Evolutionary conservation across 345 rosid genomes (phyloP).

Genomic region (Hirschfeldia incana): DNA sequence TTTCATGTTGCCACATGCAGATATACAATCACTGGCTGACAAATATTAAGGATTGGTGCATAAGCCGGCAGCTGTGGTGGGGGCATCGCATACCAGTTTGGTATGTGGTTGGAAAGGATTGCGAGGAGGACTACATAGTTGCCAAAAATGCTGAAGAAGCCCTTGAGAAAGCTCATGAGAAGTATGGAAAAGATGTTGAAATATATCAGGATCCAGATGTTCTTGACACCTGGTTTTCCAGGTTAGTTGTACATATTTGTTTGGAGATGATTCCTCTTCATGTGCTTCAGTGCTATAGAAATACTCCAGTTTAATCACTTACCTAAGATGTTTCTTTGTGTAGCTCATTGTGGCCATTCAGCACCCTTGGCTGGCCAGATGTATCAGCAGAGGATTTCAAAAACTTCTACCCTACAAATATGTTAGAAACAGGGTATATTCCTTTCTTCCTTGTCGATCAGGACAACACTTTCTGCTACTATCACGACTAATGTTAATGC

Average conservation of each 20-base stretch:
- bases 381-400: slow-evolving; percentile 68
- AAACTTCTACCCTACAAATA: slow-evolving; percentile 84
- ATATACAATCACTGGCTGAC: slow-evolving; percentile 95
- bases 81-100: slow-evolving; percentile 99
- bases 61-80: slow-evolving; percentile 99
- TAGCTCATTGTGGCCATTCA: slow-evolving; percentile 97
- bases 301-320: slow-evolving; percentile 10
- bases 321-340: slow-evolving; percentile 23
- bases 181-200: slow-evolving; percentile 80
- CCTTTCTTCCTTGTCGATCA: slow-evolving; percentile 10
- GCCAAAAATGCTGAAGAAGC: slow-evolving; percentile 82
- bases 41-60: slow-evolving; percentile 98
- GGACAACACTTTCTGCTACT: slow-evolving; percentile 16
- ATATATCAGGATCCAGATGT: slow-evolving; percentile 97
- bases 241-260: slow-evolving; percentile 46
- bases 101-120: slow-evolving; percentile 84
- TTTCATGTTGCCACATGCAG: slow-evolving; percentile 41
- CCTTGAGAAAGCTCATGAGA: slow-evolving; percentile 66
- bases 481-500: slow-evolving; percentile 16
- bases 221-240: slow-evolving; percentile 99
- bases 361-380: slow-evolving; percentile 99
- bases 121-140: slow-evolving; percentile 85
- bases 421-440: slow-evolving; percentile 94
- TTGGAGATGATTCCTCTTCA: neutral
- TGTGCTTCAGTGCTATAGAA: neutral